Base-by-base conservation (phyloP, 805 yeast genomes). In the Danielozyma ontarioensis region DNA sequence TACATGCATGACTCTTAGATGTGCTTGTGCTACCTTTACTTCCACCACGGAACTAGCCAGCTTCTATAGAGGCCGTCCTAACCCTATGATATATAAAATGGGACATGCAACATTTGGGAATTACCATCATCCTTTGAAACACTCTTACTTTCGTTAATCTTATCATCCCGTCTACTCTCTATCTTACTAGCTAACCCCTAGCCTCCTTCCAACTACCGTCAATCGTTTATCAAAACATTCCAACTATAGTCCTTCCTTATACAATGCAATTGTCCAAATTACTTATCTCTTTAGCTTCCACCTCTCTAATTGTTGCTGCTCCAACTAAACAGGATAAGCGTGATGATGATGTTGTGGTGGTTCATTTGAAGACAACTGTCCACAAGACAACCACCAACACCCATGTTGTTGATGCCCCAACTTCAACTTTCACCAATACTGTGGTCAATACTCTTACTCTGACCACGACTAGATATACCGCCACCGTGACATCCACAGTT, bases 401-500 rank as follows among this genome's bases (percentile, higher is more conserved):
- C 27, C 51, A 57, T 24, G 48, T 57, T 5, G 66, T 62, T 4
- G 40, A 52, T 25, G 68, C 62, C 15, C 39, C 49, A 13, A 45
- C 50, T 21, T 38, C 51, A 2, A 62, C 68, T 13, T 27, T 36
- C 14, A 59, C 68, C 14, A 49, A 61, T 37, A 35, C 49, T 30
- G 37, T 47, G 17, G 44, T 55, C 22, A 47, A 51, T 31, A 61
- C 68, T 15, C 43, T 55, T 14, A 61, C 66, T 13, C 46, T 55
- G 25, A 66, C 72, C 13, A 50, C 57, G 17, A 66, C 71, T 16
- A 50, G 54, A 18, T 65, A 64, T 45, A 66, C 71, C 27, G 69
- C 70, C 13, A 66, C 72, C 5, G 64, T 58, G 25, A 66, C 72
- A 4, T 55, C 61, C 2, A 64, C 69, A 13, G 57, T 65, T n/a